Conservation (phyloP, 805 yeast genomes). For the Candida ovalis region DNA sequence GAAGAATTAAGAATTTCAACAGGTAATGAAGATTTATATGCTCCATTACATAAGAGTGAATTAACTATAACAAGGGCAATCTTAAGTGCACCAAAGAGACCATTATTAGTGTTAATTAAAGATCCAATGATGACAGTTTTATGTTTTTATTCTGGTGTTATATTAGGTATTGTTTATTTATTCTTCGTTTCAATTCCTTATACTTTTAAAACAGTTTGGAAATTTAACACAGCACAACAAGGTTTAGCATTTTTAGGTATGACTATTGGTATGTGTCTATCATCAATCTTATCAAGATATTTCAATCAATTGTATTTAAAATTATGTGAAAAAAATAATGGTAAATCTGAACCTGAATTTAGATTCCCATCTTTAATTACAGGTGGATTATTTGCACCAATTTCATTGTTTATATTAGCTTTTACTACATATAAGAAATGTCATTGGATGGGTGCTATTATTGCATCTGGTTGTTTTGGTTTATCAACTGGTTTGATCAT, state of each 20-base stretch:
- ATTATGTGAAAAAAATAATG: conserved; percentile 32
- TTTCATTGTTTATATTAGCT: conserved; percentile 55
- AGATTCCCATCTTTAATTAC: conserved; percentile 58
- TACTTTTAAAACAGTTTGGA: conserved; percentile 50
- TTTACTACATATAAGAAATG: conserved; percentile 52
- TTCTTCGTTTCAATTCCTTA: conserved; percentile 65
- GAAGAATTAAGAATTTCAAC: conserved; percentile 41
- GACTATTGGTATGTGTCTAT: conserved; percentile 46
- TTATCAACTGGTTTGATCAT: conserved; percentile 41
- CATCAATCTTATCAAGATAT: conserved; percentile 35
- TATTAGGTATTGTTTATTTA: conserved; percentile 58
- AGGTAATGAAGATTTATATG: conserved; percentile 35
- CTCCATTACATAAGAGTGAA: conserved; percentile 38
- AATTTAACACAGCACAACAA: conserved; percentile 48
- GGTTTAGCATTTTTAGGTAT: conserved; percentile 65
- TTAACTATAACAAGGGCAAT: conserved; percentile 38
- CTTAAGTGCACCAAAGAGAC: conserved; percentile 46
- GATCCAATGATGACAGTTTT: conserved; percentile 56
- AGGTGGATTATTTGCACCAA: conserved; percentile 47
- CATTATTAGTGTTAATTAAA: conserved; percentile 40
- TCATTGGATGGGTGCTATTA: conserved; percentile 51
- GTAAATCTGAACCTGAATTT: conserved; percentile 50
- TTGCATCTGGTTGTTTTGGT: conserved; percentile 41
- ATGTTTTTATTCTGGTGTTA: conserved; percentile 54
- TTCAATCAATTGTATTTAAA: conserved; percentile 32